Evolutionary conservation across 2,329 filamentous ascomycete species (phyloP).

Genomic region (Lizonia empirigonia): DNA sequence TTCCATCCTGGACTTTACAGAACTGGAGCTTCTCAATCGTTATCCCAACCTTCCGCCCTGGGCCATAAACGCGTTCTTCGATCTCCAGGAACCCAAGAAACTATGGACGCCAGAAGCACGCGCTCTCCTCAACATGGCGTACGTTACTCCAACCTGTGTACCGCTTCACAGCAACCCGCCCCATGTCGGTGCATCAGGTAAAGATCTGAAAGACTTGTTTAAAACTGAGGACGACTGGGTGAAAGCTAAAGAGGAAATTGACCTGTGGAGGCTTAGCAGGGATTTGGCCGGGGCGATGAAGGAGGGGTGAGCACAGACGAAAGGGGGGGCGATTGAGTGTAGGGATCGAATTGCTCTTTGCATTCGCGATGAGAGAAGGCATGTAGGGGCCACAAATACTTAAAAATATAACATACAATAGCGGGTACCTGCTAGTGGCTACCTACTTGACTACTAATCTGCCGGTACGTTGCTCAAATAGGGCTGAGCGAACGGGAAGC

Average conservation of each 20-base stretch:
- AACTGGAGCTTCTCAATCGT: background rate
- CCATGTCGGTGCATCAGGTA: background rate
- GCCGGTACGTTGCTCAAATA: too few species aligned
- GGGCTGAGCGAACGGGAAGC: too few species aligned
- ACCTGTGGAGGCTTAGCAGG: slow-evolving; percentile 3
- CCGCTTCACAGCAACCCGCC: background rate
- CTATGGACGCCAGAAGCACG: slow-evolving; percentile 3
- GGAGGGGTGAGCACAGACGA: slow-evolving; percentile 2
- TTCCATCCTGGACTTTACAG: background rate
- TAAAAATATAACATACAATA: too few species aligned
- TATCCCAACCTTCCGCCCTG: slow-evolving; percentile 4
- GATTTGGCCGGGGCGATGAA: background rate
- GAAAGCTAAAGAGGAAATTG: background rate
- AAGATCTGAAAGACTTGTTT: background rate
- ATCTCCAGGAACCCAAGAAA: background rate
- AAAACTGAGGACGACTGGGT: background rate
- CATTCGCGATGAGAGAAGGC: too few species aligned
- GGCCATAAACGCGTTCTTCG: background rate
- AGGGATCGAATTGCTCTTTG: too few species aligned
- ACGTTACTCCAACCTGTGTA: background rate
- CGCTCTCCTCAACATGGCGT: slow-evolving; percentile 1
- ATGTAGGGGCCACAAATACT: too few species aligned
- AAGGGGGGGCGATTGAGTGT: too few species aligned
- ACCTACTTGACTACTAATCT: too few species aligned
- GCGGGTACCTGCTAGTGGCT: too few species aligned